Base-by-base conservation (phyloP, 768 basidiomycete species). In the Pleurotus ostreatus region DNA sequence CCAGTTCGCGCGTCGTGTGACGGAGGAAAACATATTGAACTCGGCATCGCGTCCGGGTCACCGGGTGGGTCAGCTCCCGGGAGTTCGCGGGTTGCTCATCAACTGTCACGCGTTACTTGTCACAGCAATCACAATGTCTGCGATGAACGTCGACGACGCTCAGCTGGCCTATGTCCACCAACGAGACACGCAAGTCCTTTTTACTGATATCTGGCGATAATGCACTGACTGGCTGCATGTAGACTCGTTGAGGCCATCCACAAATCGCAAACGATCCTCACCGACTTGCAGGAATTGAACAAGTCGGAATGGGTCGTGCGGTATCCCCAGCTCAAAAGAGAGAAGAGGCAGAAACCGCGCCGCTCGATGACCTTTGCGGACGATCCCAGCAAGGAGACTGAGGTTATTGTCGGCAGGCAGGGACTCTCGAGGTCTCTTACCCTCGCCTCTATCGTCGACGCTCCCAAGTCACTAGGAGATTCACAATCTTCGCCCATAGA, bases 351-450 rank as follows among this genome's bases (percentile, higher is more conserved):
- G 16, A 18, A 62, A 68, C 66, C 80, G 25, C 84, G 83, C 46
- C 88, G 86, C 55, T 88, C 88, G 20, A 77, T 94, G 44, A 87
- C 90, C 39, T 94, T 95, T 67, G 89, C 85, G 5, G 94, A 96
- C 68, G 89, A 94, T 64, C 89, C 91, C 1, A 70, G 76, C 5
- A 77, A 75, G 55, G 76, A 83, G 60, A 84, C 83, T 5, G 83
- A 89, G 9, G 86, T 94, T 53, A 70, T 88, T 46, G 68, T 88
- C 40, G 72, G 79, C 37, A 76, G 74, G 57, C 73, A 72, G 25
- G 78, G 79, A 38, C 62, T 85, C 47, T 68, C 80, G 20, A 81
- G 82, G 56, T 81, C 89, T 1, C 66, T 86, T 12, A 89, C 88
- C 20, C 71, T 84, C 49, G 73, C 79, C 11, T 74, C 80, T 15